Evolutionary conservation across 1,139 yeast genomes (phyloP), one percentile per base, ranked within the genome.

Genomic region (Yamadazyma sp.): DNA sequence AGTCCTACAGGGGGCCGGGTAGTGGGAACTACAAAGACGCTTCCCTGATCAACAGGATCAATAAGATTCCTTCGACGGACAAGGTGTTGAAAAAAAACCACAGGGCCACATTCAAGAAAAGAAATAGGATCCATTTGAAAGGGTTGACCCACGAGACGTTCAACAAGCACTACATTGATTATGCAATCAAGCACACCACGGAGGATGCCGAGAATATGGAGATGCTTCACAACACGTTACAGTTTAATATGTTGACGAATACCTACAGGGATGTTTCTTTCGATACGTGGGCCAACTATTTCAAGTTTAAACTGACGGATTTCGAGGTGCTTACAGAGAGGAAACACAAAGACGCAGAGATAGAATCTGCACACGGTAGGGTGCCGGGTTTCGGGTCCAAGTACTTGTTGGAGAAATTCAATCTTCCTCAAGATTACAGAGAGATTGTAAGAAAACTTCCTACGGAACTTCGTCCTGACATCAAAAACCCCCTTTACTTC

Each of bases 21-120:
- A 66, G 72, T 41, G 76, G 77, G 3, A 71, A 69, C 45, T 72
- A 69, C 47, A 72, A 72, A 46, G 77, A 72, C 50, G 74, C 71
- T 0, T 65, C 74, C 2, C 51, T 71, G 20, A 64, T 69, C 49
- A 69, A 68, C 47, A 56, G 67, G 37, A 66, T 72, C 43, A 70
- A 69, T 47, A 58, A 56, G 18, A 50, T 50, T 3, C 51, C 57
- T 16, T 40, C 43, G 6, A 42, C 54, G 32, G 54, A 58, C 42
- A 46, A 55, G 48, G 45, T 46, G 39, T 26, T 42, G 12, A 45
- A 46, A 33, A 37, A 33, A 39, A 44, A 24, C 27, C 49, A 43
- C 29, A 45, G 38, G 8, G 41, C 36, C 9, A 33, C 40, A 8
- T 29, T 38, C n/a, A 44, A 42, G 24, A 55, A 50, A 31, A 53